Evolutionary conservation across 768 basidiomycete species (phyloP).

Genomic region (Lactarius tabidus): DNA sequence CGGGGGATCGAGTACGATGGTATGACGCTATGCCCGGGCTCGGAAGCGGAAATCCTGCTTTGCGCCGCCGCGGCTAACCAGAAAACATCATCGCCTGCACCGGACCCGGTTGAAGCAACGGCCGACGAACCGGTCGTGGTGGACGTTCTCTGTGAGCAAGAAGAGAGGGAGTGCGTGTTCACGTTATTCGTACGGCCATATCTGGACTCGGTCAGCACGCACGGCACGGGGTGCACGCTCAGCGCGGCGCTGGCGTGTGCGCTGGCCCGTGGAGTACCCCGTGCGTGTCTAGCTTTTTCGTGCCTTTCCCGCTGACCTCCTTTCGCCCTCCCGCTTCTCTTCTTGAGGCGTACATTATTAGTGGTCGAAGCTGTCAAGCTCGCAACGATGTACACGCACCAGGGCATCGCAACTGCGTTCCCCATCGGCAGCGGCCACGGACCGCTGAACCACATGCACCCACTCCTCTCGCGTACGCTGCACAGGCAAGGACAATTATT

Average conservation of each 20-base stretch:
- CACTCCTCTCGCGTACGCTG: slow-evolving; percentile 45
- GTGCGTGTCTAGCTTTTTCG: slow-evolving; percentile 34
- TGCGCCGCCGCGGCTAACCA: slow-evolving; percentile 23
- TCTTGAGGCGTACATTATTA: slow-evolving; percentile 26
- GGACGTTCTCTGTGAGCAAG: slow-evolving; percentile 54
- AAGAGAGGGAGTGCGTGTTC: not conserved
- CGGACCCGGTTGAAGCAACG: slow-evolving; percentile 14
- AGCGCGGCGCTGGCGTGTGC: slow-evolving; percentile 73
- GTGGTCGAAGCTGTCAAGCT: slow-evolving; percentile 53
- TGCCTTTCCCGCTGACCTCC: not conserved
- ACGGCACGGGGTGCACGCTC: slow-evolving; percentile 93
- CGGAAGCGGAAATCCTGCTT: slow-evolving; percentile 49
- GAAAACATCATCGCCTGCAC: no score
- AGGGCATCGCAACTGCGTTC: slow-evolving; percentile 65
- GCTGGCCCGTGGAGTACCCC: slow-evolving; percentile 47
- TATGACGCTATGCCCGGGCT: slow-evolving; percentile 26
- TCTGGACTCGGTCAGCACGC: slow-evolving; percentile 68
- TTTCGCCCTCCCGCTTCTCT: not conserved
- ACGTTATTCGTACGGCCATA: slow-evolving; percentile 59
- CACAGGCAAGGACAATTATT: slow-evolving; percentile 48
- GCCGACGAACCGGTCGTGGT: slow-evolving; percentile 57
- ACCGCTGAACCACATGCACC: slow-evolving; percentile 83
- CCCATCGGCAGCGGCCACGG: slow-evolving; percentile 73
- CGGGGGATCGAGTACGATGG: not conserved
- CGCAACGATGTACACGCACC: slow-evolving; percentile 70